Evolutionary conservation across 305 asterid genomes (phyloP), one percentile per base, ranked within the genome.

Genomic region (Fraxinus sp.): DNA sequence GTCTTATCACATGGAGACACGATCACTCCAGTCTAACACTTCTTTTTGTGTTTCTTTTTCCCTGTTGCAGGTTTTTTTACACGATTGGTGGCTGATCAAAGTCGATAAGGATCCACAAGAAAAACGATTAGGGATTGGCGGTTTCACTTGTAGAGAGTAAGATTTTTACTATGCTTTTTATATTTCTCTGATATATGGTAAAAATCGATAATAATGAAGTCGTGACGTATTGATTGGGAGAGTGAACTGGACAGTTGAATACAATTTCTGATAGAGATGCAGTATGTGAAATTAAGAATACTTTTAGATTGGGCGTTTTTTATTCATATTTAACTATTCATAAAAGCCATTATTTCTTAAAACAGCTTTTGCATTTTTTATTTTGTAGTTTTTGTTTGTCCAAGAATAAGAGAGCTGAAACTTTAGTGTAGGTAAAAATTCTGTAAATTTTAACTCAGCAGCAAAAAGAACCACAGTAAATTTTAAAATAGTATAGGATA

Each of bases 1-100:
- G 55, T 43, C 49, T 57, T 57, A n/a, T 57, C 26, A 57, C 66
- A 18, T 2, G 66, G 18, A 57, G 10, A 57, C 66, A 57, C 66
- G 26, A n/a, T 57, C 66, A 18, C 66, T 6, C 66, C 26, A 46
- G 14, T 80, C 75, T 77, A 57, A 35, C 76, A 57, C 83, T 74
- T 30, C 24, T 52, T 62, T 8, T 20, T 75, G 84, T 85, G 89
- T 77, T 85, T 57, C 26, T 57, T 57, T 57, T 57, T 57, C 66
- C 26, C 10, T 18, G 11, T 57, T 5, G 26, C 10, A 57, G 66
- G 66, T 57, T n/a, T 57, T 57, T 57, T 57, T 57, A 20, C 4
- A 18, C 66, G 66, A 57, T 6, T 57, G 66, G 66, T 57, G 66
- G 66, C 26, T 57, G 66, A 18, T 57, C 9, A 18, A 57, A 57